Percentiles rank a stretch among this genome's conserved stretches.
phyloP scores from a whole-genome alignment of 2,329 filamentous ascomycete species.

The Aspergillus tamarii region DNA sequence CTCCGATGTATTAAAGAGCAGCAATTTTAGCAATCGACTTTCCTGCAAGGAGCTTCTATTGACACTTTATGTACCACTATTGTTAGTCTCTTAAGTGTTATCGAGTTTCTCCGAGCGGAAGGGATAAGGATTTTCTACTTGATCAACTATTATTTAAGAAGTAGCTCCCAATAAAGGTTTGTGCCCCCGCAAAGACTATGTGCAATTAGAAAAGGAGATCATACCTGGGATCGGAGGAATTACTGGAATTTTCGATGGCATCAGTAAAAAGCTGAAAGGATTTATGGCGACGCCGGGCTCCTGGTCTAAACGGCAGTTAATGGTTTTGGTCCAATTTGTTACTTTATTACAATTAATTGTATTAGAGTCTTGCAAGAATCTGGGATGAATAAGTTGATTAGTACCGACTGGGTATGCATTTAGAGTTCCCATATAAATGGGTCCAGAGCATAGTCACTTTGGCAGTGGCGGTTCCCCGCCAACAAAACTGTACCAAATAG shows the following conservation, averaged over 20 bases:
- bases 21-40: slow-evolving; percentile 64
- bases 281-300: no score
- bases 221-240: not conserved
- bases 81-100: slow-evolving; percentile 57
- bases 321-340: not conserved
- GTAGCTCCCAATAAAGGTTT: not conserved
- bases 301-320: not conserved
- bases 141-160: not conserved
- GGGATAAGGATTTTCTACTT: no score
- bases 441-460: not conserved
- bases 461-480: not conserved
- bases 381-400: not conserved
- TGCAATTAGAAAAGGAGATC: no score
- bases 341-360: not conserved
- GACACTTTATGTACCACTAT: slow-evolving; percentile 62
- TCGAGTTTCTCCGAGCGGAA: slow-evolving; percentile 46
- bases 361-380: no score
- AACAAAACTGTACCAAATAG: not conserved
- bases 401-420: not conserved
- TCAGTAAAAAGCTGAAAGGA: no score
- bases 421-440: not conserved
- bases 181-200: not conserved
- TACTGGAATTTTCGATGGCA: not conserved
- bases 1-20: slow-evolving; percentile 47
- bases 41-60: slow-evolving; percentile 59